These are phyloP conservation scores for Agarophyton chilense DNA, from an alignment of 23 red algal species.

Conservation along the genomic window DNA sequence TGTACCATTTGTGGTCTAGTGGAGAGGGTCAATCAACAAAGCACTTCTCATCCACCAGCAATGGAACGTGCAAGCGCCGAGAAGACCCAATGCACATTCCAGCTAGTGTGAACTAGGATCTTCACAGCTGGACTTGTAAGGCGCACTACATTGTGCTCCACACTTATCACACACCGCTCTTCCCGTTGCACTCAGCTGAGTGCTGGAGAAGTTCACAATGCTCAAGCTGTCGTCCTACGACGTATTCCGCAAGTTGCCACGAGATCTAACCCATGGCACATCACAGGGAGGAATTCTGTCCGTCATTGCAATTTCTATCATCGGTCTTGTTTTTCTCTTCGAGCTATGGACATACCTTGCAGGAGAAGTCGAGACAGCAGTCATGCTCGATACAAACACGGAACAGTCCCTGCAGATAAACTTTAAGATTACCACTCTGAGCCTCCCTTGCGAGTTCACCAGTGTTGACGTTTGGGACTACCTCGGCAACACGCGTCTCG, in stretches of 20 bases:
- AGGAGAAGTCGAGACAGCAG: slow-evolving; percentile 68
- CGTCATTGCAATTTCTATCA: slow-evolving; percentile 62
- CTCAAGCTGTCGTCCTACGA: slow-evolving; percentile 85
- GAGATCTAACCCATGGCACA: slow-evolving; percentile 85
- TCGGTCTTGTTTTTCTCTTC: slow-evolving; percentile 75
- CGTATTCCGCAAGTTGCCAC: slow-evolving; percentile 85
- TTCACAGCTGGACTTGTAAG: no score
- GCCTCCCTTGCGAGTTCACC: slow-evolving; percentile 82
- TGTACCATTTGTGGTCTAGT: no score
- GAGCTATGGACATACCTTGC: slow-evolving; percentile 80
- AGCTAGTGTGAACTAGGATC: no score
- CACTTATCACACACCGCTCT: no score
- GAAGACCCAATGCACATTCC: no score
- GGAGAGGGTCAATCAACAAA: no score
- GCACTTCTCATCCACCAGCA: no score
- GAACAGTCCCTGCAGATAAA: slow-evolving; percentile 70
- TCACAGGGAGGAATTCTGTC: slow-evolving; percentile 69
- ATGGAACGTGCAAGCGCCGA: no score
- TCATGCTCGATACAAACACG: slow-evolving; percentile 82
- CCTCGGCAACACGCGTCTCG: slow-evolving; percentile 79
- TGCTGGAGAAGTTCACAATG: no score
- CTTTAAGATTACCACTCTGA: slow-evolving; percentile 67
- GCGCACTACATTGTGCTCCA: no score
- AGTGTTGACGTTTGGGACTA: slow-evolving; percentile 83
- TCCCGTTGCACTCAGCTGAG: no score